Evolutionary conservation across 345 rosid species (phyloP).

Genomic region (Litchi chinensis): DNA sequence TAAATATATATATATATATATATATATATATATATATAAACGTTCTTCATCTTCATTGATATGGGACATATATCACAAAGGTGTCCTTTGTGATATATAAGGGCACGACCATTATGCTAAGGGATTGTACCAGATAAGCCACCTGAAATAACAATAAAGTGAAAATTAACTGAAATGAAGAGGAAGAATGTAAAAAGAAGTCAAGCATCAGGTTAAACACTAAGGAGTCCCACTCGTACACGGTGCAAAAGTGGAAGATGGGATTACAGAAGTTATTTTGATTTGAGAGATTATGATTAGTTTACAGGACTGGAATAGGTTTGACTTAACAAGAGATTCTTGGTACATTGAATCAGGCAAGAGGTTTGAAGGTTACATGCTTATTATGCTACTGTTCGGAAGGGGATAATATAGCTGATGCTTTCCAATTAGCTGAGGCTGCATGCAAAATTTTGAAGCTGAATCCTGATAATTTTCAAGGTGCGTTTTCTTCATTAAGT

Average conservation of each 20-base stretch:
- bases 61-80: neutral
- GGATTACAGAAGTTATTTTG: neutral
- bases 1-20: neutral
- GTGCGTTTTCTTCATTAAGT: conserved; percentile 40
- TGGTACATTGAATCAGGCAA: conserved; percentile 55
- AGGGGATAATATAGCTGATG: conserved; percentile 89
- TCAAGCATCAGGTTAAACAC: neutral
- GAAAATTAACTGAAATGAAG: neutral
- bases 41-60: no score
- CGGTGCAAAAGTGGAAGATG: neutral
- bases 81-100: no score
- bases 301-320: neutral
- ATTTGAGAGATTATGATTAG: neutral
- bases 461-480: conserved; percentile 42
- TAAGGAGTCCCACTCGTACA: neutral
- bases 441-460: conserved; percentile 52
- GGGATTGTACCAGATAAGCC: conserved; percentile 6
- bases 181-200: neutral
- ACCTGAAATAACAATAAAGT: neutral
- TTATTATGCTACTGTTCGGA: conserved; percentile 91
- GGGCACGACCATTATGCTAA: neutral
- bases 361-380: conserved; percentile 82
- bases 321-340: conserved; percentile 15
- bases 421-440: conserved; percentile 77
- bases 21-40: no score